phyloP scores from a whole-genome alignment of 2,329 filamentous ascomycete genomes.

The Ceratocystis lukuohia region DNA sequence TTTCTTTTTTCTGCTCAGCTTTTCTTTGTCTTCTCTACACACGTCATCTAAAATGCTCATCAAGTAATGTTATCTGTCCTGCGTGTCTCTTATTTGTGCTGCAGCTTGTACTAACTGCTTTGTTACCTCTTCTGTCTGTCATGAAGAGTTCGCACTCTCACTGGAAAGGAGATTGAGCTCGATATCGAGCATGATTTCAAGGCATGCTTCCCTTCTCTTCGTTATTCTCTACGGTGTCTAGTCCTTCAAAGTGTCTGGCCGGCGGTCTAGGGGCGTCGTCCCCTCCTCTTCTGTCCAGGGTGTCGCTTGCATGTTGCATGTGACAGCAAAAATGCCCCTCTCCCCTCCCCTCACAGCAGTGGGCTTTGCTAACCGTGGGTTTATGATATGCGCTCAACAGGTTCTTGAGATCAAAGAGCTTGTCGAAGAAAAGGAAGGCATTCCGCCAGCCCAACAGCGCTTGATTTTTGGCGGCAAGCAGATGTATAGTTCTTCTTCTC shows the following conservation, averaged over 20 bases:
- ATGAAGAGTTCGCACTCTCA: constrained; percentile 82
- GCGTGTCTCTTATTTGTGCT: not conserved
- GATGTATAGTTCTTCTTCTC: constrained; percentile 49
- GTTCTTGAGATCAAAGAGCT: constrained; percentile 96
- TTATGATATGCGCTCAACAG: constrained; percentile 32
- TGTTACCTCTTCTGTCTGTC: not conserved
- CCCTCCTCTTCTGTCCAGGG: not conserved
- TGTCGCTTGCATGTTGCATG: not conserved
- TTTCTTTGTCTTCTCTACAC: not conserved
- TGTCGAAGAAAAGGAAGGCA: constrained; percentile 97
- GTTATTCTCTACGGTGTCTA: not conserved
- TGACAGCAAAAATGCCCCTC: not conserved
- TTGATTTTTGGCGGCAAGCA: constrained; percentile 96
- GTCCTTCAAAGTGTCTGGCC: too few species aligned
- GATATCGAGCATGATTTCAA: constrained; percentile 93
- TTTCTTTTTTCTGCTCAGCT: not conserved
- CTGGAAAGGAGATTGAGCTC: constrained; percentile 97
- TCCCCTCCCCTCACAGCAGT: not conserved
- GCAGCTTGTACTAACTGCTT: not conserved
- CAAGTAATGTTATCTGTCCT: constrained; percentile 32
- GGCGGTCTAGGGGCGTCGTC: not conserved
- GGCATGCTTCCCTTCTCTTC: constrained; percentile 37
- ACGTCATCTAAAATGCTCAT: constrained; percentile 31
- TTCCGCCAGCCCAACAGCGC: constrained; percentile 90
- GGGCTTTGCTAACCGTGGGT: not conserved